A percentile compares a stretch with the other conserved stretches of the same genome.
Conservation (phyloP, 331 rosid species). For the Phaseolus coccineus region DNA sequence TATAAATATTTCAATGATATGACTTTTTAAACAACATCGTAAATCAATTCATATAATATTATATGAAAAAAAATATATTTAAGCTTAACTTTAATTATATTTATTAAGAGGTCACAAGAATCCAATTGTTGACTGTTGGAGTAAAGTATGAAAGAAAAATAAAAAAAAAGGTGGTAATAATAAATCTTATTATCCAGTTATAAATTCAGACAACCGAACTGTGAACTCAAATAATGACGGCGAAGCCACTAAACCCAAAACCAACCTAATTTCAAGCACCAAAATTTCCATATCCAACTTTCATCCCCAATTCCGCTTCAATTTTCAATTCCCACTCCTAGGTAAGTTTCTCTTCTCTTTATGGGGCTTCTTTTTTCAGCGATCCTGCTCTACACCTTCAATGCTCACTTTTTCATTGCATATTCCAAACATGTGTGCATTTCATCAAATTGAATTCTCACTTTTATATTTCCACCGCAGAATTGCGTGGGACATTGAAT, state of each 20-base stretch:
- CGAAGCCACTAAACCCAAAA: conserved; percentile 23
- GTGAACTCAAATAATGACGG: conserved; percentile 23
- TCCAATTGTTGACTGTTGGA: neutral
- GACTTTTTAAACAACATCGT: too few relatives aligned
- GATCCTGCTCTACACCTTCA: conserved; percentile 33
- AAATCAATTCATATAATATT: too few relatives aligned
- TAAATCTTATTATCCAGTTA: neutral
- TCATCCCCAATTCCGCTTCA: neutral
- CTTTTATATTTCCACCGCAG: neutral
- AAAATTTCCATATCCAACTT: neutral
- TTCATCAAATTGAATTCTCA: neutral
- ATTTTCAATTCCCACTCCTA: conserved; percentile 8
- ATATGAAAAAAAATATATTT: too few relatives aligned
- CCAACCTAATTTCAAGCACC: conserved; percentile 3
- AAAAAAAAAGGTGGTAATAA: neutral
- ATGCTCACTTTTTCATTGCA: neutral
- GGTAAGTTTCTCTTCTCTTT: conserved; percentile 42
- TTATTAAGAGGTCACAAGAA: neutral
- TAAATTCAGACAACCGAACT: neutral
- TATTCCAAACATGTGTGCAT: neutral
- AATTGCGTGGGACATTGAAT: neutral
- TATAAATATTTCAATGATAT: too few relatives aligned
- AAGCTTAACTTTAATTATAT: too few relatives aligned
- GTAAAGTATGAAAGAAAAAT: neutral
- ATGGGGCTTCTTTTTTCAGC: conserved; percentile 38